These are phyloP conservation scores for Eucalyptus cladocalyx DNA, from an alignment of 345 rosid species.

Conservation along the genomic window DNA sequence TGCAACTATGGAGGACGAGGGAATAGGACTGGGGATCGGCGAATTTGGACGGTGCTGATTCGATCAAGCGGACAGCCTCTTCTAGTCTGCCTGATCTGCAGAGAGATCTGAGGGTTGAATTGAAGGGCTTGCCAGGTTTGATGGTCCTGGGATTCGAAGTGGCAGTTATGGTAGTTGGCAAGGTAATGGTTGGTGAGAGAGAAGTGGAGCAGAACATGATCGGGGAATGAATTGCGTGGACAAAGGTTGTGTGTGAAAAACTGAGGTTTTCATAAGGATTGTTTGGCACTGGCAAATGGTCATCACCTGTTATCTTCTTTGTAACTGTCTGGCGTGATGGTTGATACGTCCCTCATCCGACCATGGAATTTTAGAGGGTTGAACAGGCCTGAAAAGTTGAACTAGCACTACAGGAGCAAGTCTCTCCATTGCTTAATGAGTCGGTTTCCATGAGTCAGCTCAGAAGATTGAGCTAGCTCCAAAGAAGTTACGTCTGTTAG, in stretches of 20 bases:
- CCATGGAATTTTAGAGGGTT: neutral
- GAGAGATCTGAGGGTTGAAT: conserved; percentile 6
- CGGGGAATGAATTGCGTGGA: neutral
- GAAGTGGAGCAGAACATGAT: conserved; percentile 4
- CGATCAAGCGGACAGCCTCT: conserved; percentile 8
- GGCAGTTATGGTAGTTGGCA: neutral
- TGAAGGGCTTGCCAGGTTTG: neutral
- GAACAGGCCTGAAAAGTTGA: neutral
- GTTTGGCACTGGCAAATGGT: neutral
- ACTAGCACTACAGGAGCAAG: neutral
- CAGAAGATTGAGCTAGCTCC: neutral
- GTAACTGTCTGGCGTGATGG: neutral
- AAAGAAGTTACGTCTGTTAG: neutral
- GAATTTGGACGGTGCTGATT: conserved; percentile 7
- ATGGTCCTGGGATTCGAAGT: neutral
- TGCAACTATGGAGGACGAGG: conserved; percentile 23
- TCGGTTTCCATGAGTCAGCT: neutral
- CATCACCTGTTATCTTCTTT: neutral
- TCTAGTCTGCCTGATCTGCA: conserved; percentile 7
- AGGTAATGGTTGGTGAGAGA: neutral
- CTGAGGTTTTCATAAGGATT: neutral
- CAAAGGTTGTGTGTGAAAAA: neutral
- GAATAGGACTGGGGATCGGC: conserved; percentile 5
- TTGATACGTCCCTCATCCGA: neutral
- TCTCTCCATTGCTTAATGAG: neutral